These are phyloP conservation scores for Kodamaea fukazawae DNA, from an alignment of 805 yeast genomes.

Conservation along the genomic window DNA sequence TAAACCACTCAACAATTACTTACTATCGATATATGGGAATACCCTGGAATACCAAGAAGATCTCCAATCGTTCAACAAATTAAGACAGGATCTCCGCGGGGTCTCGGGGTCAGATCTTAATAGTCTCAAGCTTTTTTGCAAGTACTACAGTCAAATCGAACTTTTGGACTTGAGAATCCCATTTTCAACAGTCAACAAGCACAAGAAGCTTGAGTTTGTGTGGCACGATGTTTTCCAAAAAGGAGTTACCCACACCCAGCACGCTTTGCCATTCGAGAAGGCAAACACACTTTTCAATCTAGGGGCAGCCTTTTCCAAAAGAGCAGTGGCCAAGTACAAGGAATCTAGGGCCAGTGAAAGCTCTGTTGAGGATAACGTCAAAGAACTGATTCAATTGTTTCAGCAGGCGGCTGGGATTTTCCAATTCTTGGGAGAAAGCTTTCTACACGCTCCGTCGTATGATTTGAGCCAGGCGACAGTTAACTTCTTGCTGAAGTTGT, in stretches of 20 bases:
- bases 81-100: slow-evolving; percentile 60
- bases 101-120: slow-evolving; percentile 35
- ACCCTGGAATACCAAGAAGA: slow-evolving; percentile 58
- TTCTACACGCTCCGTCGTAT: slow-evolving; percentile 81
- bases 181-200: slow-evolving; percentile 46
- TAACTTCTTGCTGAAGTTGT: slow-evolving; percentile 57
- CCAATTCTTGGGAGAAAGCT: slow-evolving; percentile 70
- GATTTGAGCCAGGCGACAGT: slow-evolving; percentile 73
- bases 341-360: slow-evolving; percentile 23
- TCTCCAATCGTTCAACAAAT: slow-evolving; percentile 49
- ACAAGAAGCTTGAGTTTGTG: slow-evolving; percentile 53
- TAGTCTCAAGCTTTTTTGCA: slow-evolving; percentile 55
- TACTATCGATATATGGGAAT: slow-evolving; percentile 61
- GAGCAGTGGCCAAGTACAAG: slow-evolving; percentile 37
- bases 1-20: slow-evolving; percentile 54
- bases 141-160: slow-evolving; percentile 80
- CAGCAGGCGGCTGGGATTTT: slow-evolving; percentile 80
- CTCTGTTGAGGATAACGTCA: slow-evolving; percentile 42
- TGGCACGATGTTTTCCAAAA: slow-evolving; percentile 76
- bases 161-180: slow-evolving; percentile 77
- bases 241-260: slow-evolving; percentile 55
- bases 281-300: slow-evolving; percentile 80
- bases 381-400: slow-evolving; percentile 56
- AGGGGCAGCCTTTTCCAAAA: slow-evolving; percentile 58
- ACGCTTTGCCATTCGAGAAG: slow-evolving; percentile 84